phyloP scores from a whole-genome alignment of 495 filamentous ascomycete genomes.

The Penicillium goetzii region DNA sequence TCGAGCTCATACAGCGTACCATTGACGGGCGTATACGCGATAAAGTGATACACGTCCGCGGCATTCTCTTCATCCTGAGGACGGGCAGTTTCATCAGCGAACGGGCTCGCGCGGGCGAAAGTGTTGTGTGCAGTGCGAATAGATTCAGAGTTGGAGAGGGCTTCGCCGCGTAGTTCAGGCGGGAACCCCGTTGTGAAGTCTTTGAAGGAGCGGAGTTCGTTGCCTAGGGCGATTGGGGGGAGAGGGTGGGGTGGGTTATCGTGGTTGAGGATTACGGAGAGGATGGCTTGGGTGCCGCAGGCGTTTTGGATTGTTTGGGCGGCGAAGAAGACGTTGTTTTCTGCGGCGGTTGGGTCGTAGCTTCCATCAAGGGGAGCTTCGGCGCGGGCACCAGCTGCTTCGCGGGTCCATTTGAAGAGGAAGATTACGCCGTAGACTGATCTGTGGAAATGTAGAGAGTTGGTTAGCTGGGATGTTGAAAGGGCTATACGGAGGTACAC shows the following conservation, averaged over 20 bases:
- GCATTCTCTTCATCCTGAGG: constrained; percentile 56
- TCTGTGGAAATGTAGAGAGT: constrained; percentile 39
- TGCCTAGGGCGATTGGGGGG: constrained; percentile 51
- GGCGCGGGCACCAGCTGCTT: constrained; percentile 60
- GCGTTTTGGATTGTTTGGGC: constrained; percentile 99
- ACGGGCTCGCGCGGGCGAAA: constrained; percentile 86
- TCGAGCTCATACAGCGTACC: constrained; percentile 90
- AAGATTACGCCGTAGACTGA: constrained; percentile 98
- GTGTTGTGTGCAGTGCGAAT: constrained; percentile 93
- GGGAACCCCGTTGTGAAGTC: constrained; percentile 91
- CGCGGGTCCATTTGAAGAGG: constrained; percentile 96
- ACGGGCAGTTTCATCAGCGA: constrained; percentile 83
- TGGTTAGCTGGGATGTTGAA: constrained; percentile 14
- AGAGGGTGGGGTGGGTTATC: constrained; percentile 40
- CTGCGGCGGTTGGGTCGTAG: constrained; percentile 70
- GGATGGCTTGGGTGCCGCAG: constrained; percentile 94
- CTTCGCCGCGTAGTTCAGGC: constrained; percentile 71
- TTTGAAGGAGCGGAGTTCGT: constrained; percentile 73
- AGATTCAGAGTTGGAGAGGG: constrained; percentile 70
- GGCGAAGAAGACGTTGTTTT: constrained; percentile 87
- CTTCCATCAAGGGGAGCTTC: constrained; percentile 72
- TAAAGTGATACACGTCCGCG: constrained; percentile 92
- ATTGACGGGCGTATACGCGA: constrained; percentile 86
- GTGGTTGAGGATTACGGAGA: constrained; percentile 91
- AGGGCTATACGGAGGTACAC: not conserved